phyloP scores from a whole-genome alignment of 192 early-diverging fungal species.

The Helicostylum pulchrum region DNA sequence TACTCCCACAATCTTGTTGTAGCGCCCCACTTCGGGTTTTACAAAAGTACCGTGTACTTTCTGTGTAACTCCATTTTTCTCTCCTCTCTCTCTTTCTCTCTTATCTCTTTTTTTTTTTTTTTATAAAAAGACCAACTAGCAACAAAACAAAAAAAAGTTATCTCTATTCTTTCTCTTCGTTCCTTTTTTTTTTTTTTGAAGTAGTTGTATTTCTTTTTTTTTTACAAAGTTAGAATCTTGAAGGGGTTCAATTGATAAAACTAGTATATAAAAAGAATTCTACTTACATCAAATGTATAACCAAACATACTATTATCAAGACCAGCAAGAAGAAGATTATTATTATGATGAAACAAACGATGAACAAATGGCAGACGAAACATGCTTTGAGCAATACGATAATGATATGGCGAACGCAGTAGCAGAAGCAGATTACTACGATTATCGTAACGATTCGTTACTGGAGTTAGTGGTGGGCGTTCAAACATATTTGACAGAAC shows the following conservation, averaged over 20 bases:
- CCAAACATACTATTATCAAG: not conserved
- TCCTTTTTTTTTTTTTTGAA: too few relatives aligned
- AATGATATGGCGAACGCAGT: slow-evolving; percentile 14
- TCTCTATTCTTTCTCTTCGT: too few relatives aligned
- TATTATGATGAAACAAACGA: not conserved
- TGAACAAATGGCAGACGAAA: not conserved
- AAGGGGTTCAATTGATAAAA: too few relatives aligned
- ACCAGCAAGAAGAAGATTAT: not conserved
- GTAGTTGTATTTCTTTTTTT: too few relatives aligned
- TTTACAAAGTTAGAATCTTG: too few relatives aligned
- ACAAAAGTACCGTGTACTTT: too few relatives aligned
- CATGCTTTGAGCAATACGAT: slow-evolving; percentile 21
- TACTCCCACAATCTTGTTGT: not conserved
- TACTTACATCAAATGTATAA: too few relatives aligned
- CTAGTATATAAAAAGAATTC: too few relatives aligned
- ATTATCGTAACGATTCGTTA: slow-evolving; percentile 23
- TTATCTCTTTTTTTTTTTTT: not conserved
- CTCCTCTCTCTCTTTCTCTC: not conserved
- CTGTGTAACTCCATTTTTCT: not conserved
- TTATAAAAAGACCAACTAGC: too few relatives aligned
- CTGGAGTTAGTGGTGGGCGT: slow-evolving; percentile 31
- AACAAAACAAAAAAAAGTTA: too few relatives aligned
- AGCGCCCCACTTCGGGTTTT: too few relatives aligned
- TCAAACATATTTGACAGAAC: slow-evolving; percentile 30
- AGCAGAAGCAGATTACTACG: slow-evolving; percentile 17